Base-by-base conservation (phyloP, 2,329 filamentous ascomycete species). In the Scytalidium sp. region DNA sequence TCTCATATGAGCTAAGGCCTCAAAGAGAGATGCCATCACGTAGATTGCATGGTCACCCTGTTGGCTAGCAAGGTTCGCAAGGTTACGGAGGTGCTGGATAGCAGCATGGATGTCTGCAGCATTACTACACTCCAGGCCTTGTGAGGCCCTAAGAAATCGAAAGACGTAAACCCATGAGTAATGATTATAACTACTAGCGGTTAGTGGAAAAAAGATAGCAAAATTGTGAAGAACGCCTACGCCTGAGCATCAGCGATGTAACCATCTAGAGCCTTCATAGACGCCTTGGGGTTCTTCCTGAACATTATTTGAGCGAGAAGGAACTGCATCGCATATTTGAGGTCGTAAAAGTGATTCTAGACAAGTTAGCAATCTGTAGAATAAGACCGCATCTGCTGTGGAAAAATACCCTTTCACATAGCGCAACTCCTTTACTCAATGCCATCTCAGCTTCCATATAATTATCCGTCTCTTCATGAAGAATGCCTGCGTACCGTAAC, bases 321-420 rank as follows among this genome's bases (percentile, higher is more conserved):
- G 63, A 90, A 88, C 56, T 89, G 81, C 78, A 90, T 89, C 54
- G 82, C 83, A 66, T 90, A 90, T 64, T 89, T 90, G 36, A 91
- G 67, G 57, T 92, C 88, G 21, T 70, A 61, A 52, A 83, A 76
- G 43, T 78, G 75, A 53, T 81, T 79, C 71, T 82, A 59, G 20
- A 42, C 20, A 27, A 29, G 52, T 61, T 19, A 13, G 43, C 42
- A 20, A 36, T n/a, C 9, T 27, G 10, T 67, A 72, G 61, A 25
- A 10, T 17, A 22, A 15, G 49, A 27, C 9, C 21, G 19, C 4
- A 36, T 19, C 7, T 19, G 41, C 23, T 10, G 25, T 22, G 17
- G 23, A 20, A 25, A 51, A 62, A 55, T 67, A 83, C 81, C 69
- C 84, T 82, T 52, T 87, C 84, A 58, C 84, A 88, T 2, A 88